These are phyloP conservation scores for Annona squamosa DNA, from an alignment of 164 flowering plant genomes.

Conservation along the genomic window DNA sequence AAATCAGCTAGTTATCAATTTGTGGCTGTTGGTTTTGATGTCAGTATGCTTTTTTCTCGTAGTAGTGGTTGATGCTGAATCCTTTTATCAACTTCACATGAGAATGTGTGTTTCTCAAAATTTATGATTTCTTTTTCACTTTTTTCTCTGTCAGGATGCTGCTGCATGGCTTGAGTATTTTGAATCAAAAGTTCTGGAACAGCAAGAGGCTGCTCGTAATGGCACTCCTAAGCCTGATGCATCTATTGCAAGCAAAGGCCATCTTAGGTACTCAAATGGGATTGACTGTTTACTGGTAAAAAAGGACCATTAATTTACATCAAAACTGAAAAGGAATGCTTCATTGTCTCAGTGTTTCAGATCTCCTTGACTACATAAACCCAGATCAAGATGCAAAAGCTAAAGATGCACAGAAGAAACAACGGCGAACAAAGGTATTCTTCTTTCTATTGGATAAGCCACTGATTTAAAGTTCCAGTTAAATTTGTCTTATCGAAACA, in stretches of 20 bases:
- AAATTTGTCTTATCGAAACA: not conserved
- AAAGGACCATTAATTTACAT: not conserved
- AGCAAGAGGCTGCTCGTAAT: conserved; percentile 85
- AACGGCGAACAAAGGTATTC: conserved; percentile 64
- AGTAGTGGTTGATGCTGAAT: not conserved
- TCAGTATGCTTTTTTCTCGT: not conserved
- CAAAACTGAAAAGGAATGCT: conserved; percentile 19
- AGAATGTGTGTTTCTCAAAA: not conserved
- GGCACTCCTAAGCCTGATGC: conserved; percentile 89
- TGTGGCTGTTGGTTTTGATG: not conserved
- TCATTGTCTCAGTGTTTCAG: conserved; percentile 70
- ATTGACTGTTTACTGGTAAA: conserved; percentile 26
- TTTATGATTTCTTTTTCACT: not conserved
- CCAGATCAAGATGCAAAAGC: conserved; percentile 64
- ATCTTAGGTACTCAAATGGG: conserved; percentile 72
- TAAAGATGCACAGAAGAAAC: conserved; percentile 50
- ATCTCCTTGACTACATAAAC: conserved; percentile 84
- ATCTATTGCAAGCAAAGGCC: conserved; percentile 92
- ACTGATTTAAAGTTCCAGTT: not conserved
- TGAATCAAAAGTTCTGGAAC: conserved; percentile 80
- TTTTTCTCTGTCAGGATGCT: conserved; percentile 57
- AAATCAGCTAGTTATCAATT: not conserved
- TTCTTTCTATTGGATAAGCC: not conserved
- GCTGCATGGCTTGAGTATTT: conserved; percentile 96
- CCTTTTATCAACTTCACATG: not conserved